phyloP scores from a whole-genome alignment of 1,284 basidiomycete genomes.

The Cutaneotrichosporon dermatis region DNA sequence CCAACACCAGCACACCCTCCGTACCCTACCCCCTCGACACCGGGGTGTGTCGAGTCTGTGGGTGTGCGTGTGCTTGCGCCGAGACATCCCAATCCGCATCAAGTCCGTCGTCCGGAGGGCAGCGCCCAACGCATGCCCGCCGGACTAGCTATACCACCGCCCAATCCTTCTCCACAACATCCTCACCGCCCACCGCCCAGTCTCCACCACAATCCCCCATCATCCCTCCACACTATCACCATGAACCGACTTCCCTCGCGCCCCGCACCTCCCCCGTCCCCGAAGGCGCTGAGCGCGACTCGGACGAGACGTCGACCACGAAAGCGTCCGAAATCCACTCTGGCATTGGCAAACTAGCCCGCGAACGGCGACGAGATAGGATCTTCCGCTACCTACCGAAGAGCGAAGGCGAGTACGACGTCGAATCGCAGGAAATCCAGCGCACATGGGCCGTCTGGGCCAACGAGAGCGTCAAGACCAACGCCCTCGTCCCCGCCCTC shows the following conservation, averaged over 20 bases:
- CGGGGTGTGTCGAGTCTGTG: background rate
- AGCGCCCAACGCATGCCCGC: background rate
- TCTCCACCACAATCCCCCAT: background rate
- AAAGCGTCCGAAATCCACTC: background rate
- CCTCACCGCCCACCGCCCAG: background rate
- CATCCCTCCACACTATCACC: background rate
- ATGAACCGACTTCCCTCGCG: background rate
- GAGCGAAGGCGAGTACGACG: background rate
- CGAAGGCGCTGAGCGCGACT: background rate
- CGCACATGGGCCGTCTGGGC: slow-evolving; percentile 22
- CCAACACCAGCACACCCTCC: background rate
- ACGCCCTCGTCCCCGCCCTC: slow-evolving; percentile 30
- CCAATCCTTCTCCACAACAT: background rate
- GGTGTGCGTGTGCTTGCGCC: background rate
- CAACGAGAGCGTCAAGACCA: slow-evolving; percentile 27
- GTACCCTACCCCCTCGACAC: background rate
- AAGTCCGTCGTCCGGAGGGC: too few species aligned
- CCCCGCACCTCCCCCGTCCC: slow-evolving; percentile 2
- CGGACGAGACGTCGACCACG: background rate
- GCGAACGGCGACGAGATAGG: slow-evolving; percentile 1
- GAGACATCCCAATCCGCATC: background rate
- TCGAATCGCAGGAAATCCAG: background rate
- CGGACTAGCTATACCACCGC: background rate
- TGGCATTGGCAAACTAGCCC: background rate
- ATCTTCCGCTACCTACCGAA: background rate